phyloP scores from a whole-genome alignment of 306 rosid species.

The Prunus mongolica region DNA sequence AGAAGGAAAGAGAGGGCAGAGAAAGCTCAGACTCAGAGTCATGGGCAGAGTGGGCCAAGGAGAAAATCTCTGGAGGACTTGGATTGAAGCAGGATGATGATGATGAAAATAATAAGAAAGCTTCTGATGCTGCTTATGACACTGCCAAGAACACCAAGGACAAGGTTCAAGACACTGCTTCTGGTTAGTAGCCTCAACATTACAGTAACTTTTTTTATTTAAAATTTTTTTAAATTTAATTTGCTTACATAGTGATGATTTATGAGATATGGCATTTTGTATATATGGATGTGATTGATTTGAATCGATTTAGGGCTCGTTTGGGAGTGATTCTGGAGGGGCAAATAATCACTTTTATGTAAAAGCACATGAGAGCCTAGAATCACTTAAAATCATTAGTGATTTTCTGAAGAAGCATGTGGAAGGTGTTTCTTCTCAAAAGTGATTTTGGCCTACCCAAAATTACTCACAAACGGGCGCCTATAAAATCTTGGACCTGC shows the following conservation, averaged over 20 bases:
- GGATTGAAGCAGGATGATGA: constrained; percentile 41
- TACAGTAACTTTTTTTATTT: neutral
- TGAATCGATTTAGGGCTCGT: no score
- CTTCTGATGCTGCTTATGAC: constrained; percentile 32
- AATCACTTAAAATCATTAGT: no score
- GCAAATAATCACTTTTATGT: no score
- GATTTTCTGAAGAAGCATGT: no score
- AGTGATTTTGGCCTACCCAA: fast-evolving
- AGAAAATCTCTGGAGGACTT: constrained; percentile 63
- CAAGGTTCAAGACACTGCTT: constrained; percentile 29
- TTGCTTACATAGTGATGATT: no score
- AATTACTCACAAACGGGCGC: no score
- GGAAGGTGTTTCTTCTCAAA: fast-evolving
- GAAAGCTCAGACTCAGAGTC: constrained; percentile 57
- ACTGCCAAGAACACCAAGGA: constrained; percentile 36
- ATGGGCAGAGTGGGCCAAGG: constrained; percentile 91
- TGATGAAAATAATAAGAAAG: constrained; percentile 2
- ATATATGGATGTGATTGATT: no score
- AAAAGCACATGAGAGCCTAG: no score
- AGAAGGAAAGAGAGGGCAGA: constrained; percentile 33
- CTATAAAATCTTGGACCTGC: no score
- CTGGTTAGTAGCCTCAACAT: constrained; percentile 39
- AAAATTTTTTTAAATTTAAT: no score
- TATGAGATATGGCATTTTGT: no score
- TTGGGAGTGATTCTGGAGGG: fast-evolving